Evolutionary conservation across 176 grass and related monocot genomes (phyloP).

Genomic region (Miscanthus lutarioriparius): DNA sequence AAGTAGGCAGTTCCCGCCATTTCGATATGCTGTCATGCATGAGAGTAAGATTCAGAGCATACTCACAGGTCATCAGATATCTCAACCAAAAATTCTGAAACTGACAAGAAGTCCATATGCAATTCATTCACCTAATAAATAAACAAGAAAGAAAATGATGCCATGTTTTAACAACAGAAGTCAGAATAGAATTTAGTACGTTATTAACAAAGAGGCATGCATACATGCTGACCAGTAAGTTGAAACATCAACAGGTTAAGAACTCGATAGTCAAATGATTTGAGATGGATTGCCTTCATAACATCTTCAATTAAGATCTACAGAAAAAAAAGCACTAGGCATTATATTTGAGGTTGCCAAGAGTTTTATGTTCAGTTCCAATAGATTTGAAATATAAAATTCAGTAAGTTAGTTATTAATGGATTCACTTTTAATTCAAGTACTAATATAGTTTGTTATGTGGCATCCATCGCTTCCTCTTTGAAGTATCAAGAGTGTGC

Average conservation of each 20-base stretch:
- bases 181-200: not conserved
- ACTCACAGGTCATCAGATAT: conserved; percentile 98
- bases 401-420: not conserved
- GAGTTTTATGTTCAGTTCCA: not conserved
- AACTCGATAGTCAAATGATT: conserved; percentile 97
- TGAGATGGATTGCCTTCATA: conserved; percentile 78
- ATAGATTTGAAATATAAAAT: not conserved
- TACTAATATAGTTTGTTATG: not conserved
- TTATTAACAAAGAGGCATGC: not conserved
- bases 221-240: conserved; percentile 74
- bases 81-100: conserved; percentile 94
- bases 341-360: conserved; percentile 24
- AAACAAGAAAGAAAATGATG: conserved; percentile 26
- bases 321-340: conserved; percentile 26
- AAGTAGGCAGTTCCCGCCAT: not conserved
- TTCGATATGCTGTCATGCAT: conserved; percentile 1
- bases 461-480: conserved; percentile 9
- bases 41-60: conserved; percentile 22
- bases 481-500: conserved; percentile 12
- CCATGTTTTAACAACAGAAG: conserved; percentile 4
- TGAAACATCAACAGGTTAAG: conserved; percentile 86
- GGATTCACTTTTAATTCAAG: not conserved
- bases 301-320: conserved; percentile 86
- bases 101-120: conserved; percentile 96
- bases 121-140: conserved; percentile 76